phyloP scores from a whole-genome alignment of 345 rosid genomes.

The Salix viminalis region DNA sequence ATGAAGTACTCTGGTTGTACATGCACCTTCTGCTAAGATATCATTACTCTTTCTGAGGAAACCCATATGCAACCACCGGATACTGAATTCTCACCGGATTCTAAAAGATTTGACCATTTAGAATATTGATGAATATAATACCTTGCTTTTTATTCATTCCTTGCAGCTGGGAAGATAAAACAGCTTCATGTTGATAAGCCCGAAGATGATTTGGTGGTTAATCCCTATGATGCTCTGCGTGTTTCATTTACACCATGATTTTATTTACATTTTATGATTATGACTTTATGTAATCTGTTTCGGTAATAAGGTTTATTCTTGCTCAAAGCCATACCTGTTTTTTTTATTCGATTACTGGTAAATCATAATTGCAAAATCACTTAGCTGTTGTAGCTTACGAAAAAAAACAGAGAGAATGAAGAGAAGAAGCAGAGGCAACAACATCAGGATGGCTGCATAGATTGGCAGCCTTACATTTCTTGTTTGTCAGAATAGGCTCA shows the following conservation, averaged over 20 bases:
- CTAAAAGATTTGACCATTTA: no score
- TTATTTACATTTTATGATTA: constrained; percentile 26
- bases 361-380: no score
- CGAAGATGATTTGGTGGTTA: constrained; percentile 57
- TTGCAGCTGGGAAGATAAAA: constrained; percentile 68
- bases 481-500: no score
- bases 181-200: constrained; percentile 73
- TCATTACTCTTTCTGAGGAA: neutral
- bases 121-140: neutral
- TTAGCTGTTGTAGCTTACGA: no score
- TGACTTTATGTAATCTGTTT: constrained; percentile 73
- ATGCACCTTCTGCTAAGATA: neutral
- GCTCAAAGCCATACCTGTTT: no score
- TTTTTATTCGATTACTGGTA: no score
- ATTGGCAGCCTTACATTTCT: no score
- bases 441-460: no score
- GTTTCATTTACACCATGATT: constrained; percentile 17
- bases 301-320: neutral
- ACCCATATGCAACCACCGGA: neutral
- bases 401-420: no score
- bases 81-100: no score
- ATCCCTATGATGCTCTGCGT: constrained; percentile 41
- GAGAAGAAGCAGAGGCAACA: no score
- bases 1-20: neutral
- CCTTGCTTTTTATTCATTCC: neutral